Base-by-base conservation (phyloP, 2,329 filamentous ascomycete genomes). In the Malbranchea zuffiana region DNA sequence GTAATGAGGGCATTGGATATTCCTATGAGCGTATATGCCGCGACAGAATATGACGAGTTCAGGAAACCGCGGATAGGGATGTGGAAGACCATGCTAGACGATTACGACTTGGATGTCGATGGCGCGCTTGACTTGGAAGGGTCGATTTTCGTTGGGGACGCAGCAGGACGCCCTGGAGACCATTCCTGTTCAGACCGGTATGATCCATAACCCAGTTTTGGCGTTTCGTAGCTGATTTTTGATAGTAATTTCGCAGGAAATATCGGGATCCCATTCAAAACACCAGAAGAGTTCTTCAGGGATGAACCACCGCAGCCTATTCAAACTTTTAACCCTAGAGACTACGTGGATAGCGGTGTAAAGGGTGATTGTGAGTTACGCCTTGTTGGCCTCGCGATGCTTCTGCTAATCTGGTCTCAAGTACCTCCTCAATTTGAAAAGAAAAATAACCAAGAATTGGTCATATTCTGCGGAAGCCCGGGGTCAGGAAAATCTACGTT, bases 401-500 rank as follows among this genome's bases (percentile, higher is more conserved):
- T 20, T 33, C 28, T 24, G 25, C 20, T 29, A 28, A 31, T 35
- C 30, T 30, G 2, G 25, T 26, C 56, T 52, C 32, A 27, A n/a
- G 43, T 52, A 42, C 41, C 47, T 2, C 17, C 21, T 5, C 23
- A 25, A 12, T 65, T 74, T 45, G 66, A 71, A 31, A 84, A 78
- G 61, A 71, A 67, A 35, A 75, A 80, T 50, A 57, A 72, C 4
- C 59, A 76, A 45, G 87, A 95, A 38, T 65, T 96, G 10, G 74
- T 96, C 16, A 60, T 96, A 5, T 84, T 93, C 55, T 88, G 83
- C 52, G 90, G 90, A 1, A 84, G 82, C 32, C 90, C 90, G 0
- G 87, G 83, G 1, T 77, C 85, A 2, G 90, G 90, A 12, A 96
- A 98, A 60, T 93, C 84, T 25, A 88, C 85, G 0, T 94, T 90